A percentile compares a stretch with the other conserved stretches of the same genome.
Evolutionary conservation across 352 stramenopile species (phyloP).

Genomic region (Globisporangium radiosum): DNA sequence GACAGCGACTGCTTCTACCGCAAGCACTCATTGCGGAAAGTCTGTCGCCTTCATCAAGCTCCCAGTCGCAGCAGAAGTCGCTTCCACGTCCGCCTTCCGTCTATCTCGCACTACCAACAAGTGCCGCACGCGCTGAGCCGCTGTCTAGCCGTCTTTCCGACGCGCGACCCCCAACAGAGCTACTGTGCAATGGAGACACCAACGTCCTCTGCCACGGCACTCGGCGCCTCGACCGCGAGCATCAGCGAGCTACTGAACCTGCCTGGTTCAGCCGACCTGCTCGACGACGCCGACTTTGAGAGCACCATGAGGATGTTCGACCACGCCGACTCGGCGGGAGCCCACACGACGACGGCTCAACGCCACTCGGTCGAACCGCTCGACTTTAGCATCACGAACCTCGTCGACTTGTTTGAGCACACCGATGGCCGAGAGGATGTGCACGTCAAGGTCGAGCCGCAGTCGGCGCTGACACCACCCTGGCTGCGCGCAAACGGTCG

Average conservation of each 20-base stretch:
- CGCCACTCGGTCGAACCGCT: constrained; percentile 32
- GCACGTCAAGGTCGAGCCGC: constrained; percentile 8
- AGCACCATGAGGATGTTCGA: constrained; percentile 66
- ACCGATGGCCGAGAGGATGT: constrained; percentile 20
- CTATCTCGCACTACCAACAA: not conserved
- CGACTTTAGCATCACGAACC: constrained; percentile 33
- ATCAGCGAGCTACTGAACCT: constrained; percentile 42
- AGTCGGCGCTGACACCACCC: not conserved
- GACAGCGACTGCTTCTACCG: not conserved
- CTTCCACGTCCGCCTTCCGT: not conserved
- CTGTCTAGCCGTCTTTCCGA: not conserved
- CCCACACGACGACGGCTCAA: not conserved
- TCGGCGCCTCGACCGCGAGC: constrained; percentile 11
- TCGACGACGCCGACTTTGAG: constrained; percentile 60
- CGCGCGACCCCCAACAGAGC: not conserved
- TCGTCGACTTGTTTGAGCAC: constrained; percentile 38
- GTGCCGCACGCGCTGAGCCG: not conserved
- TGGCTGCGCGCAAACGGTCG: constrained; percentile 26
- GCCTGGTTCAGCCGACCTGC: constrained; percentile 32
- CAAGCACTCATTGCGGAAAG: constrained; percentile 7
- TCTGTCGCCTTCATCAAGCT: not conserved
- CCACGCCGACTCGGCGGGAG: constrained; percentile 5
- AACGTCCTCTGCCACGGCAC: constrained; percentile 1
- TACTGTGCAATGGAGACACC: constrained; percentile 4
- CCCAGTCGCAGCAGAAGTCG: not conserved